These are phyloP conservation scores for Erythrophleum fordii DNA, from an alignment of 306 rosid species.

Conservation along the genomic window DNA sequence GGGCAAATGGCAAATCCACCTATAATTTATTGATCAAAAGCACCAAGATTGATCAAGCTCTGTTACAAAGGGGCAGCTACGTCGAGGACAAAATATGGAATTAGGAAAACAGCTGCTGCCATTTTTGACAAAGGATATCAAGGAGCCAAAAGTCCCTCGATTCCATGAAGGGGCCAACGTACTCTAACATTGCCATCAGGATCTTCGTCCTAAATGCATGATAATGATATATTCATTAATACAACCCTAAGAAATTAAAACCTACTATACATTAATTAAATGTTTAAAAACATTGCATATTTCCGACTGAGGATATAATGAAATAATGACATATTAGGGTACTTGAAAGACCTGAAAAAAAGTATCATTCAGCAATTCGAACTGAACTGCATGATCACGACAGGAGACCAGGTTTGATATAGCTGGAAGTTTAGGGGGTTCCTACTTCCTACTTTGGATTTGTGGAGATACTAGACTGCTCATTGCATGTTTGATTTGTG, in stretches of 20 bases:
- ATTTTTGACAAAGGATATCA: constrained; percentile 7
- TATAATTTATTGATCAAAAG: constrained; percentile 28
- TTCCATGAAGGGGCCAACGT: neutral
- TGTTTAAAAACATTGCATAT: neutral
- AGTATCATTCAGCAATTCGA: neutral
- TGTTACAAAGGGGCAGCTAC: constrained; percentile 19
- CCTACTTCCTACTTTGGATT: neutral
- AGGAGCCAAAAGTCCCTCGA: too few species aligned
- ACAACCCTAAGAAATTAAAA: constrained; percentile 8
- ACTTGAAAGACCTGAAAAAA: neutral
- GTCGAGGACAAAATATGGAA: constrained; percentile 29
- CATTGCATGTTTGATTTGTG: neutral
- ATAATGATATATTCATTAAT: constrained; percentile 24
- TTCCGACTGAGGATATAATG: neutral
- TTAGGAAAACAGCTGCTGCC: constrained; percentile 9
- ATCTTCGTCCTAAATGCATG: constrained; percentile 23
- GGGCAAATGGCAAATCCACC: constrained; percentile 18
- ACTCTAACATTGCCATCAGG: constrained; percentile 10
- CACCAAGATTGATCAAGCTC: constrained; percentile 5
- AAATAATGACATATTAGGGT: neutral
- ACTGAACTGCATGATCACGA: neutral
- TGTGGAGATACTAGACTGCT: neutral
- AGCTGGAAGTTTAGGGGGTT: neutral
- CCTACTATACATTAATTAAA: constrained; percentile 3
- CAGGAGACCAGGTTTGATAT: neutral